Base-by-base conservation (phyloP, 176 grass and related monocot species). In the Carex cristatella region DNA sequence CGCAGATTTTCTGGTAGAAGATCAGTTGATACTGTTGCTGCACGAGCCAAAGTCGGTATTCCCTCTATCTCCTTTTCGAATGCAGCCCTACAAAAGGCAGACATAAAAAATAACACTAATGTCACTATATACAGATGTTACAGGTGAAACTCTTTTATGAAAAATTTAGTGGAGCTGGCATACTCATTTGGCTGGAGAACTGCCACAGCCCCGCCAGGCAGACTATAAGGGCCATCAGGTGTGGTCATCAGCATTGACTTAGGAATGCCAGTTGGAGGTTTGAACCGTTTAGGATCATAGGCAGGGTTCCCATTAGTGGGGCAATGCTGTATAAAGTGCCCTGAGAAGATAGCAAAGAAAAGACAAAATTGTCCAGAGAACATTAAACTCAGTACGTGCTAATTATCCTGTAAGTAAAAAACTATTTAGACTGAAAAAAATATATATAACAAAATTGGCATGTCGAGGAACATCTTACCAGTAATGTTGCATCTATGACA, bases 11-110 rank as follows among this genome's bases (percentile, higher is more conserved):
- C 91, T 82, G 97, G 97, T 88, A 99, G 85, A 91, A 95, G 91
- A 83, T 90, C 84, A 31, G 91, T 56, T 84, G 85, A 74, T 18
- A 83, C 81, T 69, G 61, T n/a, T 55, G 62, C 40, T 83, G 61
- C 81, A 33, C 61, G 61, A 11, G 86, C 90, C 31, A 90, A 91
- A 60, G 90, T 96, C 5, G 97, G 93, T 30, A 99, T 84, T 40
- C 97, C 93, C 79, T 99, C 97, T 85, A 96, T 96, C 81, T 99
- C 97, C 87, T 89, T 99, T 67, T 99, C 97, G 83, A 99, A 99
- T 88, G 93, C 97, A 91, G 93, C 93, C 89, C 97, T 99, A 90
- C 44, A 58, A 88, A 83, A 81, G 86, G 63, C 62, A 44, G 69
- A 81, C 74, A 84, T 46, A 61, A 53, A 79, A 79, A 69, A 62